Evolutionary conservation across 768 basidiomycete genomes (phyloP).

Genomic region (Tephrocybe rancida): DNA sequence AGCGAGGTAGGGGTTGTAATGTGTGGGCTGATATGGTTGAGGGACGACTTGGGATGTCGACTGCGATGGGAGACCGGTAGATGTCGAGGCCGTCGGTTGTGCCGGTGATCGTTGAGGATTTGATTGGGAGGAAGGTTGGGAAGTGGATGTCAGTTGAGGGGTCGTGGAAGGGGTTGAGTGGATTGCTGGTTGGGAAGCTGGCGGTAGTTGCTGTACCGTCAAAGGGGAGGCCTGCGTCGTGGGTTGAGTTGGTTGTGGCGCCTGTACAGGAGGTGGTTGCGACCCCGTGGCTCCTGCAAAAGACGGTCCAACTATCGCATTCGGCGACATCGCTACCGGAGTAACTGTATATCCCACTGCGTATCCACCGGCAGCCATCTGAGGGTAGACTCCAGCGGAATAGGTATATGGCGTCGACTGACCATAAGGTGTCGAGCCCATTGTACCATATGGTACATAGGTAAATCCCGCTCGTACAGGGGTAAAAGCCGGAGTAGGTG

Average conservation of each 20-base stretch:
- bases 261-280: neutral
- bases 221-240: neutral
- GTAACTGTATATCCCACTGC: neutral
- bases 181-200: conserved; percentile 2
- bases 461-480: conserved; percentile 14
- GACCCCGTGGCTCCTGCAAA: neutral
- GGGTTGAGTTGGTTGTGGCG: neutral
- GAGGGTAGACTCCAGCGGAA: conserved; percentile 11
- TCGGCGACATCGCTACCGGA: neutral
- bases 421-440: conserved; percentile 17
- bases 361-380: conserved; percentile 10
- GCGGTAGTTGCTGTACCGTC: neutral
- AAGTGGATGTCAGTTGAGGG: neutral
- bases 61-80: neutral
- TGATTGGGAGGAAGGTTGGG: neutral
- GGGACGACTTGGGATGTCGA: conserved; percentile 4
- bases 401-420: conserved; percentile 17
- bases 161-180: neutral
- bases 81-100: neutral
- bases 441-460: conserved; percentile 11
- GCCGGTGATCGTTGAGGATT: neutral
- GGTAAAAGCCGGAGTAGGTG: conserved; percentile 23
- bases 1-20: conserved; percentile 17
- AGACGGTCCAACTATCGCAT: neutral
- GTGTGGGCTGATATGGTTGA: conserved; percentile 12